These are phyloP conservation scores for Vitis amurensis DNA, from an alignment of 164 flowering plant genomes.

Conservation along the genomic window DNA sequence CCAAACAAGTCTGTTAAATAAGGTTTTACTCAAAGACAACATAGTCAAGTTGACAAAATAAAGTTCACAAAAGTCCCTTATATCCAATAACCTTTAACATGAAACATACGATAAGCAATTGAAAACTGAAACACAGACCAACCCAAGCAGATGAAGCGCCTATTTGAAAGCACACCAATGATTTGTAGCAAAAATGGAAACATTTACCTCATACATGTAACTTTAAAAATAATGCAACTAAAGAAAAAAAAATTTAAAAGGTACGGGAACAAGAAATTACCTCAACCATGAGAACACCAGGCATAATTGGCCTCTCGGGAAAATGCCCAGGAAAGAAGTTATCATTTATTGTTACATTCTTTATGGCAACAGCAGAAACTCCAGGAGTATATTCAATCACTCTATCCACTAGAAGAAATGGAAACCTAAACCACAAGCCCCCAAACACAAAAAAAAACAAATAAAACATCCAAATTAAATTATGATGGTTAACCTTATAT, in stretches of 20 bases:
- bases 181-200: too few relatives aligned
- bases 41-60: too few relatives aligned
- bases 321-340: constrained; percentile 97
- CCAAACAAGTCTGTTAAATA: too few relatives aligned
- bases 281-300: constrained; percentile 99
- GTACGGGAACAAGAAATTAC: constrained; percentile 29
- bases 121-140: too few relatives aligned
- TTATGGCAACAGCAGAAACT: constrained; percentile 89
- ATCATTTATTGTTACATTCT: constrained; percentile 95
- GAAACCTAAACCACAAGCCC: constrained; percentile 53
- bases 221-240: background rate
- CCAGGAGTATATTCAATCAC: constrained; percentile 89
- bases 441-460: background rate
- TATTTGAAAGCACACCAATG: too few relatives aligned
- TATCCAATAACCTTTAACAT: too few relatives aligned
- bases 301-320: constrained; percentile 99
- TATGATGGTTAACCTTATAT: background rate
- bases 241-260: background rate
- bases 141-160: too few relatives aligned
- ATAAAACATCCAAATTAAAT: constrained; percentile 1
- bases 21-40: too few relatives aligned
- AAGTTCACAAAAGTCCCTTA: too few relatives aligned
- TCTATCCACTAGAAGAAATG: constrained; percentile 93
- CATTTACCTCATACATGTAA: background rate
- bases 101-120: too few relatives aligned